These are phyloP conservation scores for Eutrema japonicum DNA, from an alignment of 345 rosid genomes.

Conservation along the genomic window DNA sequence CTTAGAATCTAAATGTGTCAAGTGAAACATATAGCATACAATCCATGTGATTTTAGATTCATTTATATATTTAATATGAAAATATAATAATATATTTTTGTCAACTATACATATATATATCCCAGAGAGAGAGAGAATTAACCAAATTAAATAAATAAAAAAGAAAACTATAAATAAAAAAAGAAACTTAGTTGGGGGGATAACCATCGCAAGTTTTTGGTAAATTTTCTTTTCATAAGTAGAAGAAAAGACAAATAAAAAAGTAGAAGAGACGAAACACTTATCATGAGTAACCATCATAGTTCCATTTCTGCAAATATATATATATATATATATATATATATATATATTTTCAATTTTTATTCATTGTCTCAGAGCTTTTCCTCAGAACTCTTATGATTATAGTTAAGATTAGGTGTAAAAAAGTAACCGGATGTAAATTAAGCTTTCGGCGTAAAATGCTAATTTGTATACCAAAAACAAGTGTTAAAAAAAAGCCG, in stretches of 20 bases:
- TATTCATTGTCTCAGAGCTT: neutral
- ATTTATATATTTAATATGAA: neutral
- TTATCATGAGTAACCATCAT: constrained; percentile 34
- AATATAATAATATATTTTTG: too few relatives aligned
- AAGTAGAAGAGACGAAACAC: constrained; percentile 34
- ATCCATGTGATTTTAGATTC: constrained; percentile 3
- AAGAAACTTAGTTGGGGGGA: constrained; percentile 9
- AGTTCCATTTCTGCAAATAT: constrained; percentile 17
- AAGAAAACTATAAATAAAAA: neutral
- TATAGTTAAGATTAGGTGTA: constrained; percentile 39
- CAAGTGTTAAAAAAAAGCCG: too few relatives aligned
- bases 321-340: too few relatives aligned
- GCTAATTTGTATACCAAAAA: neutral
- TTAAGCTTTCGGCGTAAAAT: constrained; percentile 39
- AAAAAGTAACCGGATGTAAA: constrained; percentile 24
- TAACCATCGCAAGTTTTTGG: constrained; percentile 36
- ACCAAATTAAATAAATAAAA: neutral
- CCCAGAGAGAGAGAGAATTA: neutral
- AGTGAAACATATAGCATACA: constrained; percentile 13
- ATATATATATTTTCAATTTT: too few relatives aligned
- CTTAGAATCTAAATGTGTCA: neutral
- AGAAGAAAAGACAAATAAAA: constrained; percentile 24
- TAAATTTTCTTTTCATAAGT: neutral
- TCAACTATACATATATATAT: neutral
- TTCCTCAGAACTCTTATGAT: constrained; percentile 24